These are phyloP conservation scores for Venturia effusa DNA, from an alignment of 2,329 filamentous ascomycete genomes.

Conservation along the genomic window DNA sequence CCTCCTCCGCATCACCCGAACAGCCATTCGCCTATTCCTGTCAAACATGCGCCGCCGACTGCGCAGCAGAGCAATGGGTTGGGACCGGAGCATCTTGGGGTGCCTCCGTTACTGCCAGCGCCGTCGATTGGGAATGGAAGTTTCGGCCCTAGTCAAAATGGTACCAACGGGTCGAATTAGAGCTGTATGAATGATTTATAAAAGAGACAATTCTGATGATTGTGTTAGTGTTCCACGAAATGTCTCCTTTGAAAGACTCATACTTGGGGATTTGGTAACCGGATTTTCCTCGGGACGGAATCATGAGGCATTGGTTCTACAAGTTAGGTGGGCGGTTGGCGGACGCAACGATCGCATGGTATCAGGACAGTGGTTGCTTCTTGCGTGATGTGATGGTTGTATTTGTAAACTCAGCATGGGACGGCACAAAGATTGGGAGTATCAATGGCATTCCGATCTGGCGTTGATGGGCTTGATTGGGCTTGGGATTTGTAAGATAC, in stretches of 20 bases:
- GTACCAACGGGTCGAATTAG: background rate
- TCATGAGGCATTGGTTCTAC: background rate
- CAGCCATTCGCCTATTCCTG: background rate
- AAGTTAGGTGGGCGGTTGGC: background rate
- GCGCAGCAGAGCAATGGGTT: background rate
- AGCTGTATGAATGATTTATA: background rate
- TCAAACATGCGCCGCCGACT: background rate
- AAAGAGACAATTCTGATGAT: background rate
- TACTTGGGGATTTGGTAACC: background rate
- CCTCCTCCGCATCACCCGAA: background rate
- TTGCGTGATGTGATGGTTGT: background rate
- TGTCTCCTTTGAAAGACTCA: background rate
- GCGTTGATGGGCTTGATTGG: too few species aligned
- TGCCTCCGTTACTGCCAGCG: background rate
- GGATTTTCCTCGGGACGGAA: too few species aligned
- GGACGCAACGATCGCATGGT: background rate
- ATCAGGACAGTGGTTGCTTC: background rate
- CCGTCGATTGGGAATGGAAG: background rate
- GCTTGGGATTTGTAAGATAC: too few species aligned
- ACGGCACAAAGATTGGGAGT: background rate
- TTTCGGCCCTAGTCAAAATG: background rate
- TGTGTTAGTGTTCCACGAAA: background rate
- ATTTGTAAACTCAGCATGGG: background rate
- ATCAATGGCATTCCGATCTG: background rate
- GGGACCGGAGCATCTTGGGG: background rate